Percentiles rank a stretch among this genome's conserved stretches.
These are phyloP conservation scores for Ustulina deusta DNA, from an alignment of 2,329 filamentous ascomycete species.

Conservation along the genomic window DNA sequence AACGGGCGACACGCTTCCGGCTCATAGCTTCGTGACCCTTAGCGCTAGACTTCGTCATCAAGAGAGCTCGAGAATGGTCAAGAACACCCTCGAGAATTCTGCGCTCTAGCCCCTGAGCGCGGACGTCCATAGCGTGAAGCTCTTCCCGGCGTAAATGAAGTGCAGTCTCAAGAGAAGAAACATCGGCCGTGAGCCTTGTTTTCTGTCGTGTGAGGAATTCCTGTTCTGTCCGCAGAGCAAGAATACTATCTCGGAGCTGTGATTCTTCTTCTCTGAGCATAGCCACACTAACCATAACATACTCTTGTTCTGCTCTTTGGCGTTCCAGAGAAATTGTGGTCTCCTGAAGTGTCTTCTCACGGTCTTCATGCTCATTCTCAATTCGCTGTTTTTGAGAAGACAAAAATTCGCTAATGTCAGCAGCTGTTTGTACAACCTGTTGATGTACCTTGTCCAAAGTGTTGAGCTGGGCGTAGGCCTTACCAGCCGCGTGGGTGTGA, in stretches of 20 bases:
- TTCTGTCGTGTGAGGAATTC: constrained; percentile 83
- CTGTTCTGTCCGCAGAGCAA: constrained; percentile 73
- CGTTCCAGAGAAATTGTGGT: constrained; percentile 84
- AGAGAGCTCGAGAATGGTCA: constrained; percentile 91
- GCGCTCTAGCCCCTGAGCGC: constrained; percentile 89
- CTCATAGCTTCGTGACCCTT: constrained; percentile 68
- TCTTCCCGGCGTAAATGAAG: constrained; percentile 90
- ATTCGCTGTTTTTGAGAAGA: constrained; percentile 80
- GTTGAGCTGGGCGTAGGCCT: constrained; percentile 80
- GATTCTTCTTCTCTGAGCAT: constrained; percentile 65
- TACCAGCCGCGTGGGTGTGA: constrained; percentile 73
- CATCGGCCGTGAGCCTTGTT: constrained; percentile 82
- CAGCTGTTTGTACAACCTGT: constrained; percentile 85
- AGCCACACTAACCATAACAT: constrained; percentile 67
- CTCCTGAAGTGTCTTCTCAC: constrained; percentile 83
- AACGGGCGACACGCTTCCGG: constrained; percentile 63
- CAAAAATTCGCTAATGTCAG: constrained; percentile 86
- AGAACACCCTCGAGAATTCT: constrained; percentile 95
- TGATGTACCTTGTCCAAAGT: constrained; percentile 90
- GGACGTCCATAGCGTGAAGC: constrained; percentile 87
- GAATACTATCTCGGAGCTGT: constrained; percentile 66
- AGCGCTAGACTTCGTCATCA: constrained; percentile 74
- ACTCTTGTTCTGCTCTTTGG: constrained; percentile 67
- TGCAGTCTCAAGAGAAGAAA: constrained; percentile 91
- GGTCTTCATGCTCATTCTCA: constrained; percentile 80